Evolutionary conservation across 2,329 filamentous ascomycete genomes (phyloP).

Genomic region (Biscogniauxia mediterranea): DNA sequence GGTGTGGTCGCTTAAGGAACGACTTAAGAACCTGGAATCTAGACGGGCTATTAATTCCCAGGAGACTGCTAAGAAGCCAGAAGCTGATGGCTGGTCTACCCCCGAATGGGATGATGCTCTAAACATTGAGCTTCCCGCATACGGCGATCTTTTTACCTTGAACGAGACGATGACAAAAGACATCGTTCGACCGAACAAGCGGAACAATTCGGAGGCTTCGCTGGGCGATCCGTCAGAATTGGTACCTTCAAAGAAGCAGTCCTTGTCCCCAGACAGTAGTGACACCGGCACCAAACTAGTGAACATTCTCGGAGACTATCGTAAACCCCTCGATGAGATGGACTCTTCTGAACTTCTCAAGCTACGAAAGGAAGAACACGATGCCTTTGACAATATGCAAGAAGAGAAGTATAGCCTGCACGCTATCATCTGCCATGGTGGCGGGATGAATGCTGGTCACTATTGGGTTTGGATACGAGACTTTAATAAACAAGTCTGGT

Average conservation of each 20-base stretch:
- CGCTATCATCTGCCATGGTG: slow-evolving; percentile 89
- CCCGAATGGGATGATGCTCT: not conserved
- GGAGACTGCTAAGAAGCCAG: slow-evolving; percentile 3
- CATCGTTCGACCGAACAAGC: slow-evolving; percentile 14
- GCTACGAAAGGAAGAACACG: slow-evolving; percentile 36
- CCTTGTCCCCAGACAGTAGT: not conserved
- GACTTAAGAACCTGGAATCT: slow-evolving; percentile 45
- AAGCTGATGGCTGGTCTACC: slow-evolving; percentile 1
- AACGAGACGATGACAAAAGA: slow-evolving; percentile 14
- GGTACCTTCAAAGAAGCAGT: slow-evolving; percentile 13
- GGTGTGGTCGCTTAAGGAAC: slow-evolving; percentile 72
- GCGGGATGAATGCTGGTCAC: slow-evolving; percentile 72
- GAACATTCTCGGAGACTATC: slow-evolving; percentile 21
- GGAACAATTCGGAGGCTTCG: slow-evolving; percentile 3
- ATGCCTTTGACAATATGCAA: slow-evolving; percentile 62
- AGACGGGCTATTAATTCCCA: slow-evolving; percentile 4
- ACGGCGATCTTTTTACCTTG: slow-evolving; percentile 6
- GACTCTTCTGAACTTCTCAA: slow-evolving; percentile 45
- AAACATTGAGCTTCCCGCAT: not conserved
- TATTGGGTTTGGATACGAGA: slow-evolving; percentile 98
- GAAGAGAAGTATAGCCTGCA: slow-evolving; percentile 78
- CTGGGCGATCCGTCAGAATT: slow-evolving; percentile 5
- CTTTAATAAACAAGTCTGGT: slow-evolving; percentile 78
- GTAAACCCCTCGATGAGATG: slow-evolving; percentile 37
- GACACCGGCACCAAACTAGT: slow-evolving; percentile 9